A percentile compares a stretch with the other conserved stretches of the same genome.
Conservation (phyloP, 108 stramenopile genomes). For the Schizochytrium sp. region DNA sequence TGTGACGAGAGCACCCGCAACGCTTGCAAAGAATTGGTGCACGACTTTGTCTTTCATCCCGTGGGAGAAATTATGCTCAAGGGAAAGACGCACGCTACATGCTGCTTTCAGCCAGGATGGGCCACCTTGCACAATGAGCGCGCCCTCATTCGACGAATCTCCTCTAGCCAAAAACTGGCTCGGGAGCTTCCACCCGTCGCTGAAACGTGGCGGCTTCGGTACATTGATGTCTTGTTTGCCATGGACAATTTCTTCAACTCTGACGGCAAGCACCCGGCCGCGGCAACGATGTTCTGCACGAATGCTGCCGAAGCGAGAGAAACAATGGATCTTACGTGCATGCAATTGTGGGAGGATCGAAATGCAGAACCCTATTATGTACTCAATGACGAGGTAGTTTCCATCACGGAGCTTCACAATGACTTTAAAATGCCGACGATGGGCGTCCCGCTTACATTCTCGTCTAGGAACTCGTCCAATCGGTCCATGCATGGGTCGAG, state of each 20-base stretch:
- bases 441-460: too few species aligned
- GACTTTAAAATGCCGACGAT: background rate
- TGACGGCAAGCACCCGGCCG: background rate
- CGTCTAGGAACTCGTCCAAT: too few species aligned
- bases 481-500: too few species aligned
- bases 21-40: background rate
- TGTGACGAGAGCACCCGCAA: background rate
- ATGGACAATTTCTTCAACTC: background rate
- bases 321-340: background rate
- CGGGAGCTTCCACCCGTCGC: background rate
- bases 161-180: background rate
- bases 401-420: background rate
- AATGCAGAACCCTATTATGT: background rate
- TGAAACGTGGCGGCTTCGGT: background rate
- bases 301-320: background rate
- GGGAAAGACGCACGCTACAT: conserved; percentile 35
- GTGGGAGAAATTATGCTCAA: conserved; percentile 44
- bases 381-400: background rate
- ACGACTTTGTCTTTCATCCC: conserved; percentile 31
- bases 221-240: background rate
- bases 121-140: background rate
- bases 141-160: background rate
- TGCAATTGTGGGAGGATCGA: background rate
- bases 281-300: background rate
- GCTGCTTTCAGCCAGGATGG: conserved; percentile 35